phyloP scores from a whole-genome alignment of 148 eudicot genomes.

The Vaccinium vitisidaea region DNA sequence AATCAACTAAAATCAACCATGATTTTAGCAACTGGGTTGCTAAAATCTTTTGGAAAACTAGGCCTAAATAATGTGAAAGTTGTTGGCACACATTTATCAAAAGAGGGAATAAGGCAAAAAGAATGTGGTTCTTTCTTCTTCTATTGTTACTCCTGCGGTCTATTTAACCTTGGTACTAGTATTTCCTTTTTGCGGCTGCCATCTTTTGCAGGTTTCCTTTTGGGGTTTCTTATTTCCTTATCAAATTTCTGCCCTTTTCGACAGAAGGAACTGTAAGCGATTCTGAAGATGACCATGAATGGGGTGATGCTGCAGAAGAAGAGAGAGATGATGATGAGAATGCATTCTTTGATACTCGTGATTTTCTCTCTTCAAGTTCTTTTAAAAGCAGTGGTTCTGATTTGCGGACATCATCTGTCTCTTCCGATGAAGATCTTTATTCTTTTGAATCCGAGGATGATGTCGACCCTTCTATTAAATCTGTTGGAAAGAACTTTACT shows the following conservation, averaged over 20 bases:
- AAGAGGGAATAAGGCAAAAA: not conserved
- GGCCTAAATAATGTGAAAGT: not conserved
- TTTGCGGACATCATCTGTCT: constrained; percentile 22
- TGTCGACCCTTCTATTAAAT: constrained; percentile 12
- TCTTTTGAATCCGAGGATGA: constrained; percentile 21
- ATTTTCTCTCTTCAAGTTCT: constrained; percentile 30
- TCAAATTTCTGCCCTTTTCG: not conserved
- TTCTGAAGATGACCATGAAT: constrained; percentile 18
- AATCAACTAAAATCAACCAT: too few species aligned
- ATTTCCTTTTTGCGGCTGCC: not conserved
- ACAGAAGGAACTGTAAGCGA: constrained; percentile 26
- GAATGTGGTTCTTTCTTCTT: not conserved
- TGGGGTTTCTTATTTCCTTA: not conserved
- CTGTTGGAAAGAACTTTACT: constrained; percentile 21
- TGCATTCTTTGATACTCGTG: constrained; percentile 29
- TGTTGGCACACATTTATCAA: not conserved
- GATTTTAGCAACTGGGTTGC: too few species aligned
- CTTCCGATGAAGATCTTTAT: constrained; percentile 26
- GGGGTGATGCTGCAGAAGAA: constrained; percentile 23
- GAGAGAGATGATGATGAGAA: constrained; percentile 30
- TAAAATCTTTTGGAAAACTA: too few species aligned
- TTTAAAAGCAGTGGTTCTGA: constrained; percentile 26
- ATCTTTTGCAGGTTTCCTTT: not conserved
- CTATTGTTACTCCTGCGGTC: not conserved
- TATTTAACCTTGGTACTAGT: not conserved